phyloP scores from a whole-genome alignment of 768 basidiomycete genomes.

The Pleurotus tuoliensis region DNA sequence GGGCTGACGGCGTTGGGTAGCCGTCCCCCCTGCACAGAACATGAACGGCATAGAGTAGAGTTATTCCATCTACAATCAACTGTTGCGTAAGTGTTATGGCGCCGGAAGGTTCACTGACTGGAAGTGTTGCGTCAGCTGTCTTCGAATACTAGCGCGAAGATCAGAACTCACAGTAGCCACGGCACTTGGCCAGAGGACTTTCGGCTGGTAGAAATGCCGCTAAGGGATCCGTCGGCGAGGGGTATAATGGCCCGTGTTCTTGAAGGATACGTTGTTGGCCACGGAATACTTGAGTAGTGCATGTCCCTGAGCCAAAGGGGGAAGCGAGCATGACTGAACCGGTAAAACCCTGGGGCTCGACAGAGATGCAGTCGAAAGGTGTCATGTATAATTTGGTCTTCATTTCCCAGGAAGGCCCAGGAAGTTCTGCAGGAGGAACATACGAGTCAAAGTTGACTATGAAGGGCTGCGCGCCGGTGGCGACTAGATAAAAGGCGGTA shows the following conservation, averaged over 20 bases:
- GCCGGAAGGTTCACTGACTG: conserved; percentile 35
- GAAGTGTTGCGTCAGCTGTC: conserved; percentile 2
- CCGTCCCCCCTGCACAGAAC: conserved; percentile 58
- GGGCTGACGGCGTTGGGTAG: conserved; percentile 52
- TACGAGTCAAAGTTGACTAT: conserved; percentile 57
- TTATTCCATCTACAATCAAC: conserved; percentile 60
- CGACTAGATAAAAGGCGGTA: conserved; percentile 48
- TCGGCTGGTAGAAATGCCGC: conserved; percentile 60
- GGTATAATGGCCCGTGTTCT: conserved; percentile 50
- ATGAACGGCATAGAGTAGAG: conserved; percentile 62
- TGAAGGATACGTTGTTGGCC: conserved; percentile 47
- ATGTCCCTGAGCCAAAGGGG: conserved; percentile 57
- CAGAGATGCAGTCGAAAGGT: conserved; percentile 46
- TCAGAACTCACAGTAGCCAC: conserved; percentile 31
- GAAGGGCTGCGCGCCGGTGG: conserved; percentile 68
- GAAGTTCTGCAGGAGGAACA: conserved; percentile 32
- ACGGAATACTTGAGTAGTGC: conserved; percentile 57
- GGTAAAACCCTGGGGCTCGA: conserved; percentile 59
- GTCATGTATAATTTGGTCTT: conserved; percentile 58
- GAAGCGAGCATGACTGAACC: conserved; percentile 51
- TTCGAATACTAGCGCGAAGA: background rate
- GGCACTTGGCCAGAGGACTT: conserved; percentile 59
- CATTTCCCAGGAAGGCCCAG: conserved; percentile 35
- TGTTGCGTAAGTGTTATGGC: conserved; percentile 65
- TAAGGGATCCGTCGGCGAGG: conserved; percentile 30